Evolutionary conservation across 306 rosid species (phyloP).

Genomic region (Vigna nakashimae): DNA sequence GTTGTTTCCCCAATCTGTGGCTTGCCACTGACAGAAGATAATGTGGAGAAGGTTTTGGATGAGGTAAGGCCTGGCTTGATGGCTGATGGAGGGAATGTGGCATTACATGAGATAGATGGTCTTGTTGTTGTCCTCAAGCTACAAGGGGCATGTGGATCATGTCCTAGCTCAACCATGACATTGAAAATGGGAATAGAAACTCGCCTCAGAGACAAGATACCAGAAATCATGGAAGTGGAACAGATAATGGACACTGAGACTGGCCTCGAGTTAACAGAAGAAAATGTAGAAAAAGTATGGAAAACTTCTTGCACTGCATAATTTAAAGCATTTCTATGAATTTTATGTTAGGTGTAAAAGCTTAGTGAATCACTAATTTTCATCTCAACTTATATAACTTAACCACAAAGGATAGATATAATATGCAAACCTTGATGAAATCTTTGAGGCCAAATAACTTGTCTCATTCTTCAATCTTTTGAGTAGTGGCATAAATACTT

Average conservation of each 20-base stretch:
- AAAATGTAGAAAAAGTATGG: constrained; percentile 85
- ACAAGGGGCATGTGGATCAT: constrained; percentile 98
- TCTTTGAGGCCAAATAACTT: not conserved
- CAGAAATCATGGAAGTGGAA: constrained; percentile 88
- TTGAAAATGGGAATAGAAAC: constrained; percentile 93
- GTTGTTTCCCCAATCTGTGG: constrained; percentile 80
- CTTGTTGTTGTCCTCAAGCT: constrained; percentile 90
- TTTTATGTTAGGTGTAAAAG: constrained; percentile 5
- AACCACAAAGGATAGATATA: not conserved
- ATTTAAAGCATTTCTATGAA: constrained; percentile 34
- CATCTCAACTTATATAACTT: constrained; percentile 13
- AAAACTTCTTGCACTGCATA: constrained; percentile 30
- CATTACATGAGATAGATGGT: constrained; percentile 93
- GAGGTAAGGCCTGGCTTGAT: constrained; percentile 93
- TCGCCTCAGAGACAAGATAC: constrained; percentile 89
- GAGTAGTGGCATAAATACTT: not conserved
- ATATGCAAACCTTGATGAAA: constrained; percentile 21
- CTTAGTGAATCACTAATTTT: not conserved
- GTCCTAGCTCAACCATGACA: constrained; percentile 98
- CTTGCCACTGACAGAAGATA: constrained; percentile 90
- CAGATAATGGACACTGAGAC: constrained; percentile 89
- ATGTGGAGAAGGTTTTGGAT: constrained; percentile 94
- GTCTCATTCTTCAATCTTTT: constrained; percentile 25
- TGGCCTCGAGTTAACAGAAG: constrained; percentile 82
- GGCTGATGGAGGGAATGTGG: constrained; percentile 99